phyloP scores from a whole-genome alignment of 352 stramenopile genomes.

The Globisporangium paddicum region DNA sequence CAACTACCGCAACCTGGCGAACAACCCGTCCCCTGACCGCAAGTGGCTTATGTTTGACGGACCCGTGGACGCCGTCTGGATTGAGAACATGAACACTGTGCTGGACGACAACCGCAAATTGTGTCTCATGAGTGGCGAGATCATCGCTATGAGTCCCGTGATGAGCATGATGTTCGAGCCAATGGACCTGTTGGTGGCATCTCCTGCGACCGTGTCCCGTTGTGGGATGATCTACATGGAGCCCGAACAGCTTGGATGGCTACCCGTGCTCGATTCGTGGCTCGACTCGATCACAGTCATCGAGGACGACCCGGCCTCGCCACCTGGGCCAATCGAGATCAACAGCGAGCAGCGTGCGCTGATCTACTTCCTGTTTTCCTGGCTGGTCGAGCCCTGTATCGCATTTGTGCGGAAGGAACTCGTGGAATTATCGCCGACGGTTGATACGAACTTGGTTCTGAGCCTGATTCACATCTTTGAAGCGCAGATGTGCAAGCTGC shows the following conservation, averaged over 20 bases:
- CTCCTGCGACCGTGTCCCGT: constrained; percentile 89
- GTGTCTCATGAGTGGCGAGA: constrained; percentile 92
- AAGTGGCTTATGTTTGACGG: constrained; percentile 95
- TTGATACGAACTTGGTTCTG: constrained; percentile 89
- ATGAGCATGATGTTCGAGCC: constrained; percentile 98
- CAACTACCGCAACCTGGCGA: constrained; percentile 85
- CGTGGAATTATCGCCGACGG: constrained; percentile 81
- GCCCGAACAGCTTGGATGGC: constrained; percentile 88
- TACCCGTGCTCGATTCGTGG: constrained; percentile 88
- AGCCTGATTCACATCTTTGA: constrained; percentile 87
- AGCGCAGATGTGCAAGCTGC: constrained; percentile 64
- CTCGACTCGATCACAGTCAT: constrained; percentile 58
- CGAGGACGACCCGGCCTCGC: constrained; percentile 17
- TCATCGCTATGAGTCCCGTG: constrained; percentile 92
- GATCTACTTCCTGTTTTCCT: constrained; percentile 77
- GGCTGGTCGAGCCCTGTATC: constrained; percentile 88
- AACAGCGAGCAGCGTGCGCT: constrained; percentile 64
- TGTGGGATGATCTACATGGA: constrained; percentile 96
- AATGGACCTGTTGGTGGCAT: constrained; percentile 92
- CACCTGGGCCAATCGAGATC: constrained; percentile 61
- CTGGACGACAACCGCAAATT: constrained; percentile 94
- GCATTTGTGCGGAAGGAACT: constrained; percentile 87
- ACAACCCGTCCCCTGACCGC: constrained; percentile 62
- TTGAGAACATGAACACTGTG: constrained; percentile 96
- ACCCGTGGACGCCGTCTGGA: constrained; percentile 92